Evolutionary conservation across 2,329 filamentous ascomycete genomes (phyloP).

Genomic region (Penicillium sp.): DNA sequence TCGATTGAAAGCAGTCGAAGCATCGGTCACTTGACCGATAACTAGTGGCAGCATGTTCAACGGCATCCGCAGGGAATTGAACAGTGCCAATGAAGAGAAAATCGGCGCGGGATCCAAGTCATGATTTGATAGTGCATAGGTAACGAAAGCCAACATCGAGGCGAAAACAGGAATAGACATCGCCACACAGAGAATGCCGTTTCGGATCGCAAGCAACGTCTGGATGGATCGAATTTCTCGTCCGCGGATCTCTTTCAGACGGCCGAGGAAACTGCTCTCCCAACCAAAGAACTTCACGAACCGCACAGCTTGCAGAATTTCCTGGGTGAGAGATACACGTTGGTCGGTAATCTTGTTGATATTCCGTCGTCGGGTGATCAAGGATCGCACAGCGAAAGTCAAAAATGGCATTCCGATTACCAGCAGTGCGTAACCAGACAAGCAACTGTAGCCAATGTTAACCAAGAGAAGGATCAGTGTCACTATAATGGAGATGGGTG

Average conservation of each 20-base stretch:
- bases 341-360: conserved; percentile 97
- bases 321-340: conserved; percentile 84
- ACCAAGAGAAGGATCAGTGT: conserved; percentile 77
- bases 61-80: conserved; percentile 86
- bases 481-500: conserved; percentile 73
- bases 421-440: conserved; percentile 82
- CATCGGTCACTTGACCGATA: conserved; percentile 85
- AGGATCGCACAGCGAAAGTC: conserved; percentile 69
- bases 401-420: conserved; percentile 74
- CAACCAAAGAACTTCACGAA: conserved; percentile 98
- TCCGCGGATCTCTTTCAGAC: conserved; percentile 69
- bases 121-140: conserved; percentile 64
- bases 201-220: conserved; percentile 74
- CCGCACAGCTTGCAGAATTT: conserved; percentile 83
- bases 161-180: conserved; percentile 87
- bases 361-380: conserved; percentile 69
- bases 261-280: conserved; percentile 80
- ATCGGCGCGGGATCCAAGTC: conserved; percentile 70
- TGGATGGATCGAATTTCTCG: conserved; percentile 83
- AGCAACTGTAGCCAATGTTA: conserved; percentile 85
- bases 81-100: conserved; percentile 90
- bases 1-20: conserved; percentile 76
- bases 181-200: conserved; percentile 78
- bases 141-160: conserved; percentile 93
- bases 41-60: conserved; percentile 86